Conservation (phyloP, 2,329 filamentous ascomycete genomes). For the Colletotrichum liaoningense region DNA sequence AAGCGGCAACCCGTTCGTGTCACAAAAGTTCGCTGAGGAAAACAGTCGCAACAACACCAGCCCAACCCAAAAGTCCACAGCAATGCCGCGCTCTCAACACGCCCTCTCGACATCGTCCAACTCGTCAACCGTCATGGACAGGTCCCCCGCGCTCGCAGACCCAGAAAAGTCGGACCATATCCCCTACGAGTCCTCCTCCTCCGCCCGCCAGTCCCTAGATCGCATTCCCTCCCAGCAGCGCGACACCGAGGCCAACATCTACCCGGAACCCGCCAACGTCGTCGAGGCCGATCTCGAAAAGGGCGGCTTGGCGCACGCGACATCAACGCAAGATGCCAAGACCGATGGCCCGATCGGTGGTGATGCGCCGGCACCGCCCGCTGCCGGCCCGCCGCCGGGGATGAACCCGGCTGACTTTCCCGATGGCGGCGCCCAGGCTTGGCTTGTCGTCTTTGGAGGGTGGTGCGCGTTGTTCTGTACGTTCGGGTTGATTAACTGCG, state of each 20-base stretch:
- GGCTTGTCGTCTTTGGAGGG: conserved; percentile 64
- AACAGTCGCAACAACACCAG: not conserved
- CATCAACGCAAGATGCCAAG: conserved; percentile 27
- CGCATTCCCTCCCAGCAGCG: conserved; percentile 46
- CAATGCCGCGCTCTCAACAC: conserved; percentile 22
- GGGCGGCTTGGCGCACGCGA: conserved; percentile 36
- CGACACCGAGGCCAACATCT: conserved; percentile 48
- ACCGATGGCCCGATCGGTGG: conserved; percentile 8
- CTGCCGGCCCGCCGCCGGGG: conserved; percentile 16
- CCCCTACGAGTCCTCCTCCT: conserved; percentile 30
- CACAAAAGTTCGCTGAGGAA: not conserved
- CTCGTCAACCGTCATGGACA: conserved; percentile 33
- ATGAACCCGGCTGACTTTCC: conserved; percentile 65
- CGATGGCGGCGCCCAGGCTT: conserved; percentile 68
- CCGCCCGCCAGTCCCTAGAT: conserved; percentile 38
- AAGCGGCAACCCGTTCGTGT: not conserved
- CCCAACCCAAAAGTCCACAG: too few species aligned
- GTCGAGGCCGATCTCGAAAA: conserved; percentile 49
- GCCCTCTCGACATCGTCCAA: conserved; percentile 33
- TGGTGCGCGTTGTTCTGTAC: conserved; percentile 57
- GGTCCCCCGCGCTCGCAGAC: conserved; percentile 15
- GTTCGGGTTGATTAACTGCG: conserved; percentile 56
- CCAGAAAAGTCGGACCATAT: conserved; percentile 35
- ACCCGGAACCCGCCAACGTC: conserved; percentile 44
- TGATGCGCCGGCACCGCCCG: conserved; percentile 18